A percentile compares a stretch with the other conserved stretches of the same genome.
phyloP scores from a whole-genome alignment of 208 protist genomes.

The Kentomonas sorsogonicus region DNA sequence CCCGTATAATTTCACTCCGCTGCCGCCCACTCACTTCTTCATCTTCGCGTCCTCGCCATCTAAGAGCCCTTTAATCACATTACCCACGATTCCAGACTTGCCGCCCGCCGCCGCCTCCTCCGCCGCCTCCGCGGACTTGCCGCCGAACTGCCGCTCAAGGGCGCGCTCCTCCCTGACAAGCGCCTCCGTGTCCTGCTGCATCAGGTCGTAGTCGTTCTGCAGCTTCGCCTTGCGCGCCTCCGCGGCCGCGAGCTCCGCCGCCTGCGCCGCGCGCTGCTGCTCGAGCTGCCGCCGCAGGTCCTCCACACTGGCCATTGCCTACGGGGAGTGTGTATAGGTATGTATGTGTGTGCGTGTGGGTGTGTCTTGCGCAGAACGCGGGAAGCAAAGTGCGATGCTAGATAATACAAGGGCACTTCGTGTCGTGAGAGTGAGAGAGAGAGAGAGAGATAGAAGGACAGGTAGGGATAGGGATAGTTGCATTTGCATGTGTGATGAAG shows the following conservation, averaged over 20 bases:
- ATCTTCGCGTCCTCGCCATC: conserved; percentile 32
- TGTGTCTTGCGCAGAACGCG: too few species aligned
- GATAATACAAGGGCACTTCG: too few species aligned
- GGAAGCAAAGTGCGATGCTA: too few species aligned
- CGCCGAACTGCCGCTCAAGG: conserved; percentile 25
- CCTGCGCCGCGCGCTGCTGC: conserved; percentile 20
- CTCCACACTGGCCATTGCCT: conserved; percentile 21
- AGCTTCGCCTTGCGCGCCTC: conserved; percentile 25
- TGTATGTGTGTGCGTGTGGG: not conserved
- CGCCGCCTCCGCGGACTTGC: not conserved
- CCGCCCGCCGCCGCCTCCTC: not conserved
- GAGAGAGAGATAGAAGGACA: too few species aligned
- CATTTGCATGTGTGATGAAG: too few species aligned
- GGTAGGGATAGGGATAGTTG: too few species aligned
- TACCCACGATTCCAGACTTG: conserved; percentile 18
- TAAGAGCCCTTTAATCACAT: conserved; percentile 24
- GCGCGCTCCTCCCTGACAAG: conserved; percentile 25
- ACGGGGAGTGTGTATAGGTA: conserved; percentile 3
- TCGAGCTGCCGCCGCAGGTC: conserved; percentile 35
- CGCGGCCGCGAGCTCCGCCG: conserved; percentile 27
- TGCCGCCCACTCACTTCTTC: not conserved
- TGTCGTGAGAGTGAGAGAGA: too few species aligned
- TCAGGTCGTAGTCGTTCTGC: conserved; percentile 28
- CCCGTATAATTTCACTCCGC: not conserved
- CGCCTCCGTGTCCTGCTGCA: conserved; percentile 24